Percentiles rank a stretch among this genome's conserved stretches.
Conservation (phyloP, 2,329 filamentous ascomycete species). For the Harringtonia lauricola region DNA sequence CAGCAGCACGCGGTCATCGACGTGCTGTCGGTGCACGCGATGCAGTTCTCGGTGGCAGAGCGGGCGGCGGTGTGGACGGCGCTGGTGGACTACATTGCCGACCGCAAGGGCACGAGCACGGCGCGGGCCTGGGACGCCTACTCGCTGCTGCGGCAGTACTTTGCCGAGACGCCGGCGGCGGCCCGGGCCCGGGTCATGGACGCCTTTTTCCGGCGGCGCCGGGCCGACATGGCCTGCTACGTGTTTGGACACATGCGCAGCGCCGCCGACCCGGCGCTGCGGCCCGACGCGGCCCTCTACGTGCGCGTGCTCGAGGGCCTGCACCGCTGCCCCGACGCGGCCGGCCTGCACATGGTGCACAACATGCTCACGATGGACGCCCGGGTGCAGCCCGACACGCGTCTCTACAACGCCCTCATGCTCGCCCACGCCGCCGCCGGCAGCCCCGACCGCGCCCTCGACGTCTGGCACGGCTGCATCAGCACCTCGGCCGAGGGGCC, state of each 20-base stretch:
- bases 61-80: slow-evolving; percentile 54
- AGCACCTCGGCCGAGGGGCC: slow-evolving; percentile 78
- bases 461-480: slow-evolving; percentile 79
- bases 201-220: slow-evolving; percentile 62
- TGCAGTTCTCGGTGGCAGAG: slow-evolving; percentile 59
- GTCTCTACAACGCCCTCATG: slow-evolving; percentile 76
- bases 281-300: slow-evolving; percentile 67
- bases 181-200: slow-evolving; percentile 67
- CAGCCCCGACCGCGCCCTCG: slow-evolving; percentile 53
- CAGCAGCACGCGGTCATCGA: slow-evolving; percentile 73
- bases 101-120: slow-evolving; percentile 45
- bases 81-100: slow-evolving; percentile 57
- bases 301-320: slow-evolving; percentile 68
- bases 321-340: slow-evolving; percentile 30
- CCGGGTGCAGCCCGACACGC: slow-evolving; percentile 65
- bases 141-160: slow-evolving; percentile 53
- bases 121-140: slow-evolving; percentile 55
- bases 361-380: slow-evolving; percentile 93
- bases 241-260: slow-evolving; percentile 94
- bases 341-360: slow-evolving; percentile 65
- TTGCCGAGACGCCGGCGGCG: slow-evolving; percentile 52
- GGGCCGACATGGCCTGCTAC: slow-evolving; percentile 74
- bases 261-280: slow-evolving; percentile 48
- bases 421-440: slow-evolving; percentile 67
- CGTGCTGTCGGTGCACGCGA: slow-evolving; percentile 64